Evolutionary conservation across 331 rosid genomes (phyloP), one percentile per base, ranked within the genome.

Genomic region (Acacia pycnantha): DNA sequence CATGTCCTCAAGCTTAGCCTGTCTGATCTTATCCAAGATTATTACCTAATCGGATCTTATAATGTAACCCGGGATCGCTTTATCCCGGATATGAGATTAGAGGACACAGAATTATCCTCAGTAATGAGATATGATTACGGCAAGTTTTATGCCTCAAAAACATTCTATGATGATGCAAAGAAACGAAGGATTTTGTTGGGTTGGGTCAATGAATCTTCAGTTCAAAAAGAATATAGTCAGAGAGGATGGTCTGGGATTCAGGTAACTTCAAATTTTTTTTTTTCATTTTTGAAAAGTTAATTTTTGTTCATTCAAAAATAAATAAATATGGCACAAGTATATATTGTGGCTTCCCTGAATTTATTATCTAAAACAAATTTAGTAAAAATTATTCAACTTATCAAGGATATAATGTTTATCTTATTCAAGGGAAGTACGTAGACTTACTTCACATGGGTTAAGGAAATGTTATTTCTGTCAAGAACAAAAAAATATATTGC

Each of bases 171-270:
- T 26, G 44, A 51, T 43, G 40, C 33, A 7, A 86, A 82, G 62
- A 76, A 82, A 50, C 65, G 90, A 76, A 48, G 87, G 47, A 47
- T 88, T 16, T 21, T 88, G 12, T 88, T 87, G 91, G 91, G 75
- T 6, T 88, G 90, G 91, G 85, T 88, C 18, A 18, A 8, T 3
- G 90, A 86, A 76, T 82, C 89, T 12, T 82, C 81, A 3, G 71
- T 35, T 37, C 62, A 33, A 40, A 21, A 50, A 2, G 84, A 84
- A 62, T 80, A 70, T 56, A 41, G 35, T 11, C n/a, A 15, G 27
- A 77, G 80, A 74, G 90, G 85, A 47, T 88, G 91, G 91, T 67
- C 87, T 3, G 88, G 88, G 24, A 75, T 88, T 77, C 91, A 88
- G 90, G 91, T 88, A 86, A 53, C 10, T 19, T 19, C 8, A 19